Base-by-base conservation (phyloP, 768 basidiomycete species). In the Strobilomyces echinocephalus region DNA sequence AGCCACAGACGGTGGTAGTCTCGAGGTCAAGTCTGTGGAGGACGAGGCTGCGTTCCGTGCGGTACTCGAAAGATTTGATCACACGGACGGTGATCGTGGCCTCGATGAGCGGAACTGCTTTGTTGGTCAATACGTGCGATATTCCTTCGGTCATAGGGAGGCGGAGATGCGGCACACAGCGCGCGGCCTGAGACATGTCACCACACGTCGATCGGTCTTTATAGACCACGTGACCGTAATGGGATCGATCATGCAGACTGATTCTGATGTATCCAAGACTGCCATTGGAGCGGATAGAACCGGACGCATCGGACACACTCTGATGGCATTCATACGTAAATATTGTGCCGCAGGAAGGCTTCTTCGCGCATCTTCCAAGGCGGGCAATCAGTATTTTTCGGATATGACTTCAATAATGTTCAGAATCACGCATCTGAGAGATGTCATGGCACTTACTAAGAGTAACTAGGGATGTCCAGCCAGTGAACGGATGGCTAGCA, bases 41-140 rank as follows among this genome's bases (percentile, higher is more conserved):
- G 49, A 99, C 85, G 59, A 97, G 79, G 65, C 82, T 86, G 60
- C 86, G 87, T 67, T 92, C 88, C 50, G 94, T 97, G 51, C 95
- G 82, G 70, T 83, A 97, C 65, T 84, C 85, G 68, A 99, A 95
- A 18, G 91, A 93, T 68, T 99, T 99, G 74, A 99, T 91, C 57
- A 97, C 79, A 31, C 95, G 85, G 46, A 98, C 70, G 8, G 95
- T 98, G 53, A 98, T 73, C 5, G 91, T 93, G 20, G 92, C 91
- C 56, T 83, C 77, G 3, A 87, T 85, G 60, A 73, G 78, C 10
- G 91, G 87, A 3, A 79, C 75, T 28, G 82, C 75, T 49, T 79
- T 73, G 72, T 87, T 93, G 40, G 85, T 84, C 39, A 84, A 75
- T 33, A 71, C 61, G 51, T 78, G 74, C 46, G 73, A 72, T 59